A percentile compares a stretch with the other conserved stretches of the same genome.
Evolutionary conservation across 148 eudicot species (phyloP).

Genomic region (Arbutus unedo): DNA sequence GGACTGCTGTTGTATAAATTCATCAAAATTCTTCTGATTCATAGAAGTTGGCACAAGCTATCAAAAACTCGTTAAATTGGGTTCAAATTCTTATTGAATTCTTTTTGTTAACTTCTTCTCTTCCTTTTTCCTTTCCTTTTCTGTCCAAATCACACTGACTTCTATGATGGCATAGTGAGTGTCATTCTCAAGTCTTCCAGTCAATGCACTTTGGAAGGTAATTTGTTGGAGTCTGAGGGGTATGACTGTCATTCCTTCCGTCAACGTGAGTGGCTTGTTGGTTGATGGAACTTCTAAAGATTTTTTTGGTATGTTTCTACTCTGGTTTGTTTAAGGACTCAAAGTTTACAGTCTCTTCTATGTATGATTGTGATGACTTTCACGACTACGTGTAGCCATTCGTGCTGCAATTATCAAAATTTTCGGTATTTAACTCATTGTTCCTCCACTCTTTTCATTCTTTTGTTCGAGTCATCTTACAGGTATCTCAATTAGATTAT

Average conservation of each 20-base stretch:
- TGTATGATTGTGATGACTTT: neutral
- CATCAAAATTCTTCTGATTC: neutral
- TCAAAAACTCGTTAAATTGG: neutral
- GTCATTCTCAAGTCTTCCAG: neutral
- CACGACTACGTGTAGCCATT: neutral
- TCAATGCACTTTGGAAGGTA: neutral
- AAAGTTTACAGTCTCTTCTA: neutral
- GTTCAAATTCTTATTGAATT: neutral
- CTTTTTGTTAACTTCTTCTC: neutral
- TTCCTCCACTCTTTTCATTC: no score
- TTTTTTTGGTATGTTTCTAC: neutral
- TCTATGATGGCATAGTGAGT: neutral
- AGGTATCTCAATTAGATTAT: no score
- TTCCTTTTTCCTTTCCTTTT: neutral
- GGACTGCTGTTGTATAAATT: neutral
- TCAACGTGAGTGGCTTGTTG: constrained; percentile 2
- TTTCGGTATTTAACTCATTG: no score
- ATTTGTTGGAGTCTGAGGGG: neutral
- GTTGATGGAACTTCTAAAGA: neutral
- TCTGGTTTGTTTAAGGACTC: neutral
- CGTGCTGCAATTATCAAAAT: neutral
- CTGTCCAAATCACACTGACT: neutral
- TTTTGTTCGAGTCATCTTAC: no score
- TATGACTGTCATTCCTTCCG: neutral
- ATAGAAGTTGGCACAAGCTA: neutral